Conservation (phyloP, 2,329 filamentous ascomycete species). For the Hysterium pulicare region DNA sequence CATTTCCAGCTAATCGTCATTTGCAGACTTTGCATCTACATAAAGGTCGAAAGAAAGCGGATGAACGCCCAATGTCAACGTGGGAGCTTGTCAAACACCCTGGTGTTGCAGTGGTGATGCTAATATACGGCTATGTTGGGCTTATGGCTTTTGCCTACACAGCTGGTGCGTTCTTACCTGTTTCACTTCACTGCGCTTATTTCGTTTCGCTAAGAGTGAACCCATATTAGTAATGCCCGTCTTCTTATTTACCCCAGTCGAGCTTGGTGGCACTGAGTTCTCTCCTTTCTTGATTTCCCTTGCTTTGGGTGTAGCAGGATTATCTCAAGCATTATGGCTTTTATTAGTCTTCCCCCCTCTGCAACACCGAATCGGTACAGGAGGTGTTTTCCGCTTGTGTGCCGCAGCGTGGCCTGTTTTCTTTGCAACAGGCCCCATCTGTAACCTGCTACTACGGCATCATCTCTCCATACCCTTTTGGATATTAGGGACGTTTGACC, state of each 20-base stretch:
- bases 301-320: slow-evolving; percentile 62
- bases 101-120: slow-evolving; percentile 64
- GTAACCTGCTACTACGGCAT: slow-evolving; percentile 55
- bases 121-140: slow-evolving; percentile 63
- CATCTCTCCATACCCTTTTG: slow-evolving; percentile 55
- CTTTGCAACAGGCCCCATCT: slow-evolving; percentile 53
- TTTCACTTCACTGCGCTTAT: too few relatives aligned
- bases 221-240: slow-evolving; percentile 60
- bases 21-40: slow-evolving; percentile 30
- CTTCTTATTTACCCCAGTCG: slow-evolving; percentile 62
- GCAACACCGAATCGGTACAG: slow-evolving; percentile 64
- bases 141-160: slow-evolving; percentile 70
- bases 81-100: slow-evolving; percentile 58
- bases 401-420: slow-evolving; percentile 61
- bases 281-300: slow-evolving; percentile 60
- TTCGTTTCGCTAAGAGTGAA: too few relatives aligned
- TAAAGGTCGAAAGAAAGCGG: slow-evolving; percentile 14
- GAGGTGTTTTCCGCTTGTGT: slow-evolving; percentile 60
- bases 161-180: slow-evolving; percentile 42
- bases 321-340: slow-evolving; percentile 68
- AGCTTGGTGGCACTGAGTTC: slow-evolving; percentile 65
- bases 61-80: slow-evolving; percentile 37
- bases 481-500: slow-evolving; percentile 43
- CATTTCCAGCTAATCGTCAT: slow-evolving; percentile 6
- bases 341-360: slow-evolving; percentile 66